A percentile compares a stretch with the other conserved stretches of the same genome.
Conservation (phyloP, 305 asterid species). For the Fraxinus platypoda region DNA sequence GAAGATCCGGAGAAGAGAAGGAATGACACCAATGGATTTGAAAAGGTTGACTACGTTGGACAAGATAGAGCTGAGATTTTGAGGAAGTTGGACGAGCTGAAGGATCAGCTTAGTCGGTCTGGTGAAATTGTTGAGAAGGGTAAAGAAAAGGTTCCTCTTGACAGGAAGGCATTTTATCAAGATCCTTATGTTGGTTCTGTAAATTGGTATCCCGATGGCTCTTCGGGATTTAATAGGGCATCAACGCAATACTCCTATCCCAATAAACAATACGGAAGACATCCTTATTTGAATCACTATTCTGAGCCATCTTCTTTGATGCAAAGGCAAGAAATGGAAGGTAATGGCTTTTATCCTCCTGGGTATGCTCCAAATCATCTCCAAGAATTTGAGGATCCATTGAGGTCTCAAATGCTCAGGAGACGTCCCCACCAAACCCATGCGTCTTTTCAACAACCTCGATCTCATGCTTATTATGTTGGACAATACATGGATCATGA, state of each 20-base stretch:
- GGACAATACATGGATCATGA: slow-evolving; percentile 45
- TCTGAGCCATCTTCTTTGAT: slow-evolving; percentile 37
- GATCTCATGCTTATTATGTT: slow-evolving; percentile 36
- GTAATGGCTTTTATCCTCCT: slow-evolving; percentile 58
- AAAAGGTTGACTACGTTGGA: slow-evolving; percentile 32
- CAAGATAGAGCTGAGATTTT: slow-evolving; percentile 63
- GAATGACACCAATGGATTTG: slow-evolving; percentile 30
- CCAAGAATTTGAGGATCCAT: slow-evolving; percentile 45
- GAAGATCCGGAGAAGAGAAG: slow-evolving; percentile 26
- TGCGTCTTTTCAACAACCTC: slow-evolving; percentile 34
- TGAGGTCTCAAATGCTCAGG: slow-evolving; percentile 43
- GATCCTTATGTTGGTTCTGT: slow-evolving; percentile 44
- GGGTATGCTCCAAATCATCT: slow-evolving; percentile 29
- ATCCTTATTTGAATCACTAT: slow-evolving; percentile 28
- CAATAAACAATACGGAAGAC: slow-evolving; percentile 22
- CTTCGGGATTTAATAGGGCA: slow-evolving; percentile 30
- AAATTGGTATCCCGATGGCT: slow-evolving; percentile 38
- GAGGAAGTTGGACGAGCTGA: slow-evolving; percentile 66
- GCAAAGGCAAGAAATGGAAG: slow-evolving; percentile 45
- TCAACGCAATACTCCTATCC: slow-evolving; percentile 31
- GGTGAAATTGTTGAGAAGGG: slow-evolving; percentile 50
- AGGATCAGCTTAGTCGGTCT: slow-evolving; percentile 54
- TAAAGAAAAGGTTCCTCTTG: slow-evolving; percentile 46
- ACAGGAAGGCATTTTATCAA: slow-evolving; percentile 38
- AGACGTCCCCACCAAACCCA: slow-evolving; percentile 36